Percentiles rank a stretch among this genome's conserved stretches.
Conservation (phyloP, 768 basidiomycete genomes). For the Gloeopeniophorella convolvens region DNA sequence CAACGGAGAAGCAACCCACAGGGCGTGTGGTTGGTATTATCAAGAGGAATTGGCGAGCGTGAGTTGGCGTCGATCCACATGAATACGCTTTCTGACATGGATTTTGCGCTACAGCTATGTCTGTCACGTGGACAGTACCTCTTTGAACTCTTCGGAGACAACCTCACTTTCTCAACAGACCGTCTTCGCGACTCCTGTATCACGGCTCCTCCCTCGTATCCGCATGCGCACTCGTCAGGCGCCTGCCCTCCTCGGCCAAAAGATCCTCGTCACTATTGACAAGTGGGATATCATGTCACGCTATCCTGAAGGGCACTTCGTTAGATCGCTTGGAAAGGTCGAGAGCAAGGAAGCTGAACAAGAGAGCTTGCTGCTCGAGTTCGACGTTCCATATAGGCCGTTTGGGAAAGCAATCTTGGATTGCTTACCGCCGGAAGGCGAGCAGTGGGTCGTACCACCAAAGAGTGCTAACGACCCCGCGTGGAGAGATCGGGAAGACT, state of each 20-base stretch:
- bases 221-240: constrained; percentile 94
- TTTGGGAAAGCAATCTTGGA: constrained; percentile 94
- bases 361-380: constrained; percentile 89
- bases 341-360: constrained; percentile 96
- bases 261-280: constrained; percentile 94
- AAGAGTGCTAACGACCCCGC: constrained; percentile 46
- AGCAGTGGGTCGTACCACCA: constrained; percentile 85
- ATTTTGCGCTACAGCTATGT: constrained; percentile 56
- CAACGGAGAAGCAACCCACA: constrained; percentile 75
- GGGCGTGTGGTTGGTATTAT: constrained; percentile 88
- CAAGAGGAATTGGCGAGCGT: constrained; percentile 95
- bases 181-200: constrained; percentile 91
- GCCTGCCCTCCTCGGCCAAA: constrained; percentile 79
- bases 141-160: constrained; percentile 68
- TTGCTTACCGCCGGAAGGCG: constrained; percentile 86
- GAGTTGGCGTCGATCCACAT: constrained; percentile 30
- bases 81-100: not conserved
- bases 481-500: constrained; percentile 85
- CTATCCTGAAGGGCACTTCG: constrained; percentile 97
- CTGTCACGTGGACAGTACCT: constrained; percentile 89
- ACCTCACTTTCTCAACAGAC: constrained; percentile 84
- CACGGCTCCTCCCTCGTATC: constrained; percentile 86
- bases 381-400: constrained; percentile 91
- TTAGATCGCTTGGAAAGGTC: constrained; percentile 82
- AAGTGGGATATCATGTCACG: constrained; percentile 82